Base-by-base conservation (phyloP, 805 yeast species). In the Saturnispora diversa region DNA sequence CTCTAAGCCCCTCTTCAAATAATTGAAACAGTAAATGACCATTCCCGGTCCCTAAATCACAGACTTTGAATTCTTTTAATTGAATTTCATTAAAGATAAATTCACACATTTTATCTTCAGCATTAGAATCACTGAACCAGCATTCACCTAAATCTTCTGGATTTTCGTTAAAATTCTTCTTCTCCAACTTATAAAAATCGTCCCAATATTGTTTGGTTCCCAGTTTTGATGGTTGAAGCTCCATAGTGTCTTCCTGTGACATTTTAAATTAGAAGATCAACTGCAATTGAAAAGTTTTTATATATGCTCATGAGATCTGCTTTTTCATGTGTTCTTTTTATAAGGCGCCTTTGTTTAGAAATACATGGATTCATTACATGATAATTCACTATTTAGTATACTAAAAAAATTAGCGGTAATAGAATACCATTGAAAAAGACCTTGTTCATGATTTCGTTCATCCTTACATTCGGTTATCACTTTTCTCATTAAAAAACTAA, bases 41-140 rank as follows among this genome's bases (percentile, higher is more conserved):
- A 60, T 92, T 92, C 1, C 98, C 99, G 0, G 98, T 88, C 1
- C 99, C 99, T 28, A 92, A 64, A 59, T 90, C 98, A 16, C 84
- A 61, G 37, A 88, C 68, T 9, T 32, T 37, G 3, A 28, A 12
- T 13, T 36, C 10, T 2, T 40, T 37, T 46, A 55, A 44, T 2
- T 68, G 68, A 3, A 72, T 32, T 48, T 78, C 70, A 4, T 75
- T 75, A 13, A 68, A 62, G 6, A 90, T 57, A 52, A 81, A 88
- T 36, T 75, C 75, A n/a, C 83, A 69, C 77, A 92, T 81, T 55
- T 77, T 81, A 44, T 68, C 70, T 55, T 90, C 97, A 0, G 98
- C 97, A 53, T 82, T 87, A n/a, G 84, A 80, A 53, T 92, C 98
- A 49, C 83, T 78, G 60, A 92, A 92, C 98, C 98, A 92, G 58